These are phyloP conservation scores for Sporobolus alterniflorus DNA, from an alignment of 202 grass and related monocot species.

Conservation along the genomic window DNA sequence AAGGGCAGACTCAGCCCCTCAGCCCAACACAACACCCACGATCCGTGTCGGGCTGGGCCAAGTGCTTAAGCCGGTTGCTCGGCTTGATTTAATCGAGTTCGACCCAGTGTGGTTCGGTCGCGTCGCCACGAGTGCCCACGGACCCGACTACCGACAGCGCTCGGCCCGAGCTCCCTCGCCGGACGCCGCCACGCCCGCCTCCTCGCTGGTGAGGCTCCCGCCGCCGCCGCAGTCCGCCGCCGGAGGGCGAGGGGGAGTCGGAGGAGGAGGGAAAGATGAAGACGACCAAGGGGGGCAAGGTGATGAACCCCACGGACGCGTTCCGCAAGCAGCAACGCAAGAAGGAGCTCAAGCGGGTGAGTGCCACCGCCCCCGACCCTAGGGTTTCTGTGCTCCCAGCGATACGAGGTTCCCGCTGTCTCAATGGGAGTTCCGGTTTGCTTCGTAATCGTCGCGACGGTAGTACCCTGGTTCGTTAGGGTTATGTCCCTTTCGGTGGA, in stretches of 20 bases:
- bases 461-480: not conserved
- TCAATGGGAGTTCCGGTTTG: not conserved
- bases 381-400: conserved; percentile 30
- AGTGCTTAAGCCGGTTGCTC: not conserved
- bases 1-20: not conserved
- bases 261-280: conserved; percentile 63
- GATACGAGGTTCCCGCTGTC: no score
- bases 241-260: conserved; percentile 3
- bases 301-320: conserved; percentile 98
- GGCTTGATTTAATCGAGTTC: not conserved
- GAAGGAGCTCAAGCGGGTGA: conserved; percentile 98
- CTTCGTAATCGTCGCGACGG: not conserved
- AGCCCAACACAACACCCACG: no score
- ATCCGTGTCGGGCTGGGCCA: not conserved
- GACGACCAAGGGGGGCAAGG: conserved; percentile 99
- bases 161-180: conserved; percentile 2
- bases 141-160: conserved; percentile 3
- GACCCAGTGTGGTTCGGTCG: no score
- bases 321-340: conserved; percentile 95
- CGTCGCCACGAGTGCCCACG: not conserved
- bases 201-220: conserved; percentile 2
- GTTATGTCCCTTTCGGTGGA: not conserved
- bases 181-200: not conserved
- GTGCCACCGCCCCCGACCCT: conserved; percentile 6
- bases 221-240: conserved; percentile 9